Evolutionary conservation across 331 rosid genomes (phyloP), one percentile per base, ranked within the genome.

Genomic region (Acacia pycnantha): DNA sequence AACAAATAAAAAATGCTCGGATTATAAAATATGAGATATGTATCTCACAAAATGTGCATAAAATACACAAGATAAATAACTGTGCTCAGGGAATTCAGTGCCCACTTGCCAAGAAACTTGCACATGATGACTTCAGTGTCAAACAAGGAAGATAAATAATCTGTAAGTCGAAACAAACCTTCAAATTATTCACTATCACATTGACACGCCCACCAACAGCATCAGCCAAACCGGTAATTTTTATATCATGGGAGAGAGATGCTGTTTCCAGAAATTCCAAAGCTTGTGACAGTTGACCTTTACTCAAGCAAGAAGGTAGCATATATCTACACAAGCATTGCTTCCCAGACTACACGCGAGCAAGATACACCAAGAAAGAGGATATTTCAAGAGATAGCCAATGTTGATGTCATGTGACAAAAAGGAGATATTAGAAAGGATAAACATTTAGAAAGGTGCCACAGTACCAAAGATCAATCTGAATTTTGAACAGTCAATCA

Each of bases 171-270:
- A 61, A 87, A 65, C 74, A 37, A 86, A 92, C 99, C 98, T 92
- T 91, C 82, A 92, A 89, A 81, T 88, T 90, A 83, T 92, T 93
- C 76, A 90, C 88, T 41, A 90, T 84, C 70, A 93, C 89, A 85
- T 92, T 95, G 80, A 95, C 79, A 82, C 94, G 97, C 79, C 93
- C 99, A 82, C 92, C 97, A 86, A 93, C 94, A 80, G 97, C 97
- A 88, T 95, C 99, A 65, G 89, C 87, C 79, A 95, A 82, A 64
- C 98, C 97, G 27, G 88, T 90, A 66, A 93, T 86, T 89, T 93
- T 95, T 82, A 87, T 66, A 80, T 86, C 94, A 76, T 82, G 88
- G 68, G 90, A 81, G 75, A 87, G 73, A 78, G 91, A 88, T 79
- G 90, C 80, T 64, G 91, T 62, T 80, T 93, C 97, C 31, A 88